These are phyloP conservation scores for Pichia rugopelliculosa DNA, from an alignment of 805 yeast genomes.

Conservation along the genomic window DNA sequence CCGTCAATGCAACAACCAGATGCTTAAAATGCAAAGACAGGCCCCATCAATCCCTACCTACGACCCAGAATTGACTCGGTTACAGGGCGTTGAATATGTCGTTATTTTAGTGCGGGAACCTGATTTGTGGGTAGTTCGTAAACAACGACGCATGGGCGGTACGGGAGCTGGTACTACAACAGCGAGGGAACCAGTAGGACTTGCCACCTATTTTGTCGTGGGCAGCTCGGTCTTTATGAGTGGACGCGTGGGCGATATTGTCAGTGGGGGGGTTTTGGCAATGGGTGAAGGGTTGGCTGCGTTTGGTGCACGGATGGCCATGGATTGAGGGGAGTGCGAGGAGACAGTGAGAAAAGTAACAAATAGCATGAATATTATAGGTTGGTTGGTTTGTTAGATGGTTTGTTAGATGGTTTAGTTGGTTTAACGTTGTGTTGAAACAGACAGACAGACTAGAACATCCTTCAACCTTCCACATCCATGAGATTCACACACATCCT, in stretches of 20 bases:
- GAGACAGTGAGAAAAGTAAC: too few species aligned
- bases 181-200: too few species aligned
- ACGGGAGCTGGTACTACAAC: too few species aligned
- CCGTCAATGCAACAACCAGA: constrained; percentile 89
- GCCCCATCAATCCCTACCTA: constrained; percentile 26
- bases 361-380: too few species aligned
- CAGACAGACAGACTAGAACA: too few species aligned
- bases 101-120: constrained; percentile 75
- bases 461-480: too few species aligned
- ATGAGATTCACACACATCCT: constrained; percentile 31
- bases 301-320: not conserved
- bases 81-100: constrained; percentile 83
- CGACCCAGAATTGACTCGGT: constrained; percentile 52
- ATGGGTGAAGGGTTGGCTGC: not conserved
- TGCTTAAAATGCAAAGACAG: constrained; percentile 87
- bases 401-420: too few species aligned
- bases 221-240: not conserved
- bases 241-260: not conserved
- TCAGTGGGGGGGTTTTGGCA: not conserved
- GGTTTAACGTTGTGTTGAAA: too few species aligned
- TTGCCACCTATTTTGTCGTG: not conserved
- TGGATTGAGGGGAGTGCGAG: not conserved
- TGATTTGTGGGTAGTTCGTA: constrained; percentile 84
- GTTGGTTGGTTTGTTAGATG: too few species aligned
- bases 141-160: constrained; percentile 60